Percentiles rank a stretch among this genome's conserved stretches.
phyloP scores from a whole-genome alignment of 768 basidiomycete species.

The Auricularia heimuer region DNA sequence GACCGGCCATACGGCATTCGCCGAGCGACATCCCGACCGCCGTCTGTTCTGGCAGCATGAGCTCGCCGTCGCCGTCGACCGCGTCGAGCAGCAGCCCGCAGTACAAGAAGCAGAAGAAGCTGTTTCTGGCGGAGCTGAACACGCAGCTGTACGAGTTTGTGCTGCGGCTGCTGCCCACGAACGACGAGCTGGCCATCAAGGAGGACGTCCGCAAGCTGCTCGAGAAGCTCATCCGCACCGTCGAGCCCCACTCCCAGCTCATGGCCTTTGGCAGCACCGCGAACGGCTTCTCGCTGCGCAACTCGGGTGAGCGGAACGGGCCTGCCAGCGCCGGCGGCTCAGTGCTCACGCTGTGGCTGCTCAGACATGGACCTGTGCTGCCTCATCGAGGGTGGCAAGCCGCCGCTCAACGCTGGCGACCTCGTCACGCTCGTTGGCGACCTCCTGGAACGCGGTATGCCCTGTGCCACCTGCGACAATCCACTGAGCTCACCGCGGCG shows the following conservation, averaged over 20 bases:
- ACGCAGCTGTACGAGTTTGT: slow-evolving; percentile 50
- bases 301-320: slow-evolving; percentile 58
- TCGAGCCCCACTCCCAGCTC: slow-evolving; percentile 84
- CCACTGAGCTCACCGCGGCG: not conserved
- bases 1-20: too few relatives aligned
- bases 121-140: not conserved
- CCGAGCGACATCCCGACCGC: too few relatives aligned
- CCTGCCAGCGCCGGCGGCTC: not conserved
- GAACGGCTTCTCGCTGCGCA: slow-evolving; percentile 92
- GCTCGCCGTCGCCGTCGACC: not conserved
- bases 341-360: not conserved
- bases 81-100: not conserved
- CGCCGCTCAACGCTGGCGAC: slow-evolving; percentile 67
- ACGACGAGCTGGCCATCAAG: slow-evolving; percentile 87
- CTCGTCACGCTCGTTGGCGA: slow-evolving; percentile 91
- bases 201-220: slow-evolving; percentile 93
- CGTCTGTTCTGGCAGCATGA: not conserved
- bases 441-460: slow-evolving; percentile 83
- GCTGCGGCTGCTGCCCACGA: slow-evolving; percentile 79
- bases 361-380: slow-evolving; percentile 98
- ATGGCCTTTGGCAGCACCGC: slow-evolving; percentile 94
- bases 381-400: slow-evolving; percentile 78
- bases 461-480: not conserved
- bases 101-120: not conserved
- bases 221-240: slow-evolving; percentile 88